Evolutionary conservation across 176 grass and related monocot genomes (phyloP).

Genomic region (Avena insularis): DNA sequence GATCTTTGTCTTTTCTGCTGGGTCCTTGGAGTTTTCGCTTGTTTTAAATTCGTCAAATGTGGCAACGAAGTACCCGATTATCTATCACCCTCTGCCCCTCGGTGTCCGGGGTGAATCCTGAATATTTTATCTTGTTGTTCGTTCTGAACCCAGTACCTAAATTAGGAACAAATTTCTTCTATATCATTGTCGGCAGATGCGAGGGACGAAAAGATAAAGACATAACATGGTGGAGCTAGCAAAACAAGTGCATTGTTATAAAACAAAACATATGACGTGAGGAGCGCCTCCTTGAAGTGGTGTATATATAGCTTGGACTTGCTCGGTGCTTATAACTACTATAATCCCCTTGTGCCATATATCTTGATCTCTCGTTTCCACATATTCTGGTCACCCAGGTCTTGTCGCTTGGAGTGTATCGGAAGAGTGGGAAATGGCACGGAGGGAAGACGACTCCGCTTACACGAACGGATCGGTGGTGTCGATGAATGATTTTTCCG

Average conservation of each 20-base stretch:
- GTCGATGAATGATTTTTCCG: constrained; percentile 41
- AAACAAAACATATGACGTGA: no score
- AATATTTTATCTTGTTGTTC: background rate
- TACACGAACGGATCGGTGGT: constrained; percentile 48
- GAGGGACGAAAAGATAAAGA: background rate
- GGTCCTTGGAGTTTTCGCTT: constrained; percentile 5
- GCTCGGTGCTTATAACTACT: background rate
- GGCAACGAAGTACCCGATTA: background rate
- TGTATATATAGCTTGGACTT: background rate
- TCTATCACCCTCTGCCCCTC: background rate
- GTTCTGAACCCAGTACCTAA: background rate
- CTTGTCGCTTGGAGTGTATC: background rate
- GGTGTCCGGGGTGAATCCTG: background rate
- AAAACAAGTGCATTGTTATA: background rate
- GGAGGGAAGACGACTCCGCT: constrained; percentile 47
- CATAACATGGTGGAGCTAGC: constrained; percentile 13
- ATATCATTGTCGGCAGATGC: constrained; percentile 1
- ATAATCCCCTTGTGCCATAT: background rate
- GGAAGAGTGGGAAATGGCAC: constrained; percentile 23
- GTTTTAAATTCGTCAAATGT: background rate
- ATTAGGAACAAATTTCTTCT: background rate
- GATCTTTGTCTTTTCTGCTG: background rate
- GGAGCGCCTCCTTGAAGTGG: background rate
- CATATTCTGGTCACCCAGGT: background rate
- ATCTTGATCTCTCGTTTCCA: background rate